These are phyloP conservation scores for Mycena leptocephala DNA, from an alignment of 768 basidiomycete species.

Conservation along the genomic window DNA sequence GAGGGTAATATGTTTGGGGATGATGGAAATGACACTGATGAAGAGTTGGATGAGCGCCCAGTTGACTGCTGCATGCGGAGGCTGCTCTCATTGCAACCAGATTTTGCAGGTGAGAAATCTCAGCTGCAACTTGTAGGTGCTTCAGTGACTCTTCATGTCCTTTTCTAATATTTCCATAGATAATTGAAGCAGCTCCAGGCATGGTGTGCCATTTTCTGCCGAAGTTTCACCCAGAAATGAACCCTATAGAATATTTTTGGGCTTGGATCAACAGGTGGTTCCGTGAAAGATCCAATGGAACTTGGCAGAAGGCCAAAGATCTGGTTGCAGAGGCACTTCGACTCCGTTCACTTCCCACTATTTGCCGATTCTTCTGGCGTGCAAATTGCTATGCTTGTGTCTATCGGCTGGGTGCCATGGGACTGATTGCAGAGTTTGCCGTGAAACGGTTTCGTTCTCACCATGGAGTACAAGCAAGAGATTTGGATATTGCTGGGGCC, in stretches of 20 bases:
- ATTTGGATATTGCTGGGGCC: too few relatives aligned
- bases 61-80: conserved; percentile 30
- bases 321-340: background rate
- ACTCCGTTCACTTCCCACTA: background rate
- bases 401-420: too few relatives aligned
- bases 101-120: conserved; percentile 29
- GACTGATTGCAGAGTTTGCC: background rate
- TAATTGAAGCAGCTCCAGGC: background rate
- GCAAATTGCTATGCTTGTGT: background rate
- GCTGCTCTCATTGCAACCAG: conserved; percentile 15
- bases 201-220: background rate
- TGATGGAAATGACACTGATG: conserved; percentile 7
- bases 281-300: background rate
- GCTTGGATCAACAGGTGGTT: background rate
- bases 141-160: background rate
- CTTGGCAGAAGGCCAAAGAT: background rate
- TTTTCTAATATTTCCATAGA: background rate
- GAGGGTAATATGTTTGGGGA: background rate
- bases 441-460: background rate
- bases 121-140: conserved; percentile 23
- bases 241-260: background rate
- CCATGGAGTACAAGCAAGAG: background rate
- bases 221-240: background rate
- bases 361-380: background rate
- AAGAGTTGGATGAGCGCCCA: conserved; percentile 12